Base-by-base conservation (phyloP, 805 yeast species). In the Lipomyces sp. region DNA sequence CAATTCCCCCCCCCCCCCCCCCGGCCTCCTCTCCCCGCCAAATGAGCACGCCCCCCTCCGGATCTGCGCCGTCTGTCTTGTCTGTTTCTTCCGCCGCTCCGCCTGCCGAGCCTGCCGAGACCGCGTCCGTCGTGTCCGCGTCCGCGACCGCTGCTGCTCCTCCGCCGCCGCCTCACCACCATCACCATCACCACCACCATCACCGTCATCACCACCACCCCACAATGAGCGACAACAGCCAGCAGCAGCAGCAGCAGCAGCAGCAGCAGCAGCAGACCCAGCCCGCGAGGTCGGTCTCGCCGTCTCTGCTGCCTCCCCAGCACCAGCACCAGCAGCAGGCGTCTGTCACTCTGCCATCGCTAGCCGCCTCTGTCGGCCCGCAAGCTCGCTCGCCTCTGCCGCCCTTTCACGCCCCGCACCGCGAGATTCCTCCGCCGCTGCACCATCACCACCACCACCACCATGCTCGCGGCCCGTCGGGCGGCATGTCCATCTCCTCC, bases 401-500 rank as follows among this genome's bases (percentile, higher is more conserved):
- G 13, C 53, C 53, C 11, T 39, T 47, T 19, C 46, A 45, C 18
- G 16, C 31, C 19, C 51, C 39, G 18, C 35, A 34, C 5, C 31
- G 51, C 22, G 44, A 51, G 32, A 39, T 42, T 5, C 51, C 47
- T 6, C 48, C 48, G 18, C 48, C 39, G 16, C 45, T 40, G 14
- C 51, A 44, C 41, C 22, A 32, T 16, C 31, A 37, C 14, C 29
- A 37, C 21, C 37, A 41, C 31, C 29, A 26, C 29, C 29, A 26
- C 29, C 29, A 26, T 10, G 10, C 6, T 10, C 48, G 48, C 6
- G 31, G 19, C 5, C 39, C 35, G 3, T 34, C 46, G 13, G 36
- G 51, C 14, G 51, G 55, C 33, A 53, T 53, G 47, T 53, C 57
- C n/a, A 53, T 53, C 34, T 53, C 57, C 19, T 53, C 57, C 21